phyloP scores from a whole-genome alignment of 257 asterid genomes.

The Solanum tarijense region DNA sequence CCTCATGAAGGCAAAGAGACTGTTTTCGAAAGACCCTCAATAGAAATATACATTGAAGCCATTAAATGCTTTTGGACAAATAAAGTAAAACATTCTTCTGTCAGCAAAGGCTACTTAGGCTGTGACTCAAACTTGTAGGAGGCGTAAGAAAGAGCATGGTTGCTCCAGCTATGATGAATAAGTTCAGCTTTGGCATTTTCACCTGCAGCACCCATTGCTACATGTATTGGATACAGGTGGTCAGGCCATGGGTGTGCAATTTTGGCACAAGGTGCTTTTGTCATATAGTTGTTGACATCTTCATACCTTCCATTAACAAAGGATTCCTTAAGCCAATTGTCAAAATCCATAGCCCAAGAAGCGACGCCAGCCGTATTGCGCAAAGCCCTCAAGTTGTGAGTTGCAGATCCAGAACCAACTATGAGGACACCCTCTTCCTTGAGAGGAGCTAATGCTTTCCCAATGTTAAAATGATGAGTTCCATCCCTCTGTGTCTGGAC shows the following conservation, averaged over 20 bases:
- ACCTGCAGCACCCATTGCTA: constrained; percentile 68
- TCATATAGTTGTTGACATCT: constrained; percentile 45
- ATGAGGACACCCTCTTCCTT: constrained; percentile 68
- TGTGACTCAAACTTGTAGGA: constrained; percentile 41
- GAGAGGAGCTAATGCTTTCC: constrained; percentile 60
- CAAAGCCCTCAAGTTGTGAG: constrained; percentile 51
- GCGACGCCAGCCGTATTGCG: constrained; percentile 18
- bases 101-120: not conserved
- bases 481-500: constrained; percentile 57
- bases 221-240: constrained; percentile 60
- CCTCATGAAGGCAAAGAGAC: not conserved
- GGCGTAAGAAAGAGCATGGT: constrained; percentile 48
- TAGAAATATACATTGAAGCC: not conserved
- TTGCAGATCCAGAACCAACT: constrained; percentile 74
- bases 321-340: constrained; percentile 55
- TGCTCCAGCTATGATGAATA: constrained; percentile 58
- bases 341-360: constrained; percentile 63
- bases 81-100: not conserved
- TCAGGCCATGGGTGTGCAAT: constrained; percentile 66
- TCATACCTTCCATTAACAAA: constrained; percentile 63
- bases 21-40: not conserved
- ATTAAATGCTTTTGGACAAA: not conserved
- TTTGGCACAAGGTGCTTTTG: constrained; percentile 62
- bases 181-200: constrained; percentile 45
- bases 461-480: constrained; percentile 58